Base-by-base conservation (phyloP, 176 grass and related monocot species). In the Leersia perrieri region DNA sequence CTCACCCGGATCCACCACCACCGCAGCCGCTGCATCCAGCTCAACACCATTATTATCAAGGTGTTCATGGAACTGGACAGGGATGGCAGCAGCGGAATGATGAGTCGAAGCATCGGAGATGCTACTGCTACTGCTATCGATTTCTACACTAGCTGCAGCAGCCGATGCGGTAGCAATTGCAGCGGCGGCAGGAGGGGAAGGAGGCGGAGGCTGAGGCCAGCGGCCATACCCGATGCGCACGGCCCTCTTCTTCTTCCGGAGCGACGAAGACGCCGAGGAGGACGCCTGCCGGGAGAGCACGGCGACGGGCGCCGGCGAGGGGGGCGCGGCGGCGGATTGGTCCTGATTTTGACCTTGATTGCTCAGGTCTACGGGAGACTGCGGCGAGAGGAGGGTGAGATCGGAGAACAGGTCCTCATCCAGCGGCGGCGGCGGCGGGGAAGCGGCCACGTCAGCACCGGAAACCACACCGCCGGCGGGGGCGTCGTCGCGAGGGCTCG, bases 371-470 rank as follows among this genome's bases (percentile, higher is more conserved):
- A 79, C 64, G 41, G 77, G 63, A 9, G 65, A 63, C 34, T 77
- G 41, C 6, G 86, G 92, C 33, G 71, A 20, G 33, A 89, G 88
- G 49, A 98, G 81, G 33, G 96, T 95, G 83, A 98, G 96, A 89
- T 98, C 96, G 15, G 96, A 98, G 90, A 98, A 98, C 40, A 98
- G 92, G 55, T 98, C 92, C 78, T 95, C 96, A 57, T 93, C 95
- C 55, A 98, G 80, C 30, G 90, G 87, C 66, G 79, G 79, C 34
- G 31, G 60, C 27, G 77, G 57, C 36, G 22, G 32, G 12, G 83
- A 70, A 2, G 83, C 39, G 4, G 33, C 49, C 49, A 22, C 14
- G 29, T 25, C 40, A 2, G 67, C 7, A 9, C 14, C 75, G 22
- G 32, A n/a, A n/a, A n/a, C n/a, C n/a, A n/a, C n/a, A n/a, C n/a